Evolutionary conservation across 306 rosid species (phyloP).

Genomic region (Urtica urens): DNA sequence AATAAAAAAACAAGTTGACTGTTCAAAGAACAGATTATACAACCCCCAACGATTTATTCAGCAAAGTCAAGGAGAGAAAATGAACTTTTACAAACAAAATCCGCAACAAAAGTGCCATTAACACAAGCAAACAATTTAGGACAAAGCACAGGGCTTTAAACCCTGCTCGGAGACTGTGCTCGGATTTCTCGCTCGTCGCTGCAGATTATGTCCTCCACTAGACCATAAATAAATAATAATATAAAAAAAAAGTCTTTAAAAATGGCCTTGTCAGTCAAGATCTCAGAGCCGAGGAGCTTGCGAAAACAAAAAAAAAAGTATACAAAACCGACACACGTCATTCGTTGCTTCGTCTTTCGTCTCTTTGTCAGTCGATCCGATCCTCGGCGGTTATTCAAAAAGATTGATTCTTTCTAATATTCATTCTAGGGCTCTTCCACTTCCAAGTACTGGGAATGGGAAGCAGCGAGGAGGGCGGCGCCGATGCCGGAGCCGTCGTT

Average conservation of each 20-base stretch:
- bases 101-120: slow-evolving; percentile 14
- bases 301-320: too few relatives aligned
- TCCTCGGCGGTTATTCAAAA: too few relatives aligned
- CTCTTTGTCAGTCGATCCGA: too few relatives aligned
- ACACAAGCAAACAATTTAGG: slow-evolving; percentile 12
- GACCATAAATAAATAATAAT: slow-evolving; percentile 18
- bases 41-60: slow-evolving; percentile 38
- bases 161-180: slow-evolving; percentile 7
- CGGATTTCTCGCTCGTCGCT: too few relatives aligned
- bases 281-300: slow-evolving; percentile 14
- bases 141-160: slow-evolving; percentile 8
- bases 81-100: slow-evolving; percentile 10
- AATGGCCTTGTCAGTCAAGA: slow-evolving; percentile 21
- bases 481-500: slow-evolving; percentile 94
- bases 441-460: slow-evolving; percentile 73
- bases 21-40: slow-evolving; percentile 26
- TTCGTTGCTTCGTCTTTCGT: too few relatives aligned
- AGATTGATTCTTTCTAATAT: too few relatives aligned
- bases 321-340: too few relatives aligned
- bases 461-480: slow-evolving; percentile 92
- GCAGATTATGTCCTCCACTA: slow-evolving; percentile 16
- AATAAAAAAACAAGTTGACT: not conserved
- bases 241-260: slow-evolving; percentile 11
- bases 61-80: slow-evolving; percentile 15
- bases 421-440: slow-evolving; percentile 40